Evolutionary conservation across 805 yeast genomes (phyloP).

Genomic region (Zygosaccharomyces kombuchaensis): DNA sequence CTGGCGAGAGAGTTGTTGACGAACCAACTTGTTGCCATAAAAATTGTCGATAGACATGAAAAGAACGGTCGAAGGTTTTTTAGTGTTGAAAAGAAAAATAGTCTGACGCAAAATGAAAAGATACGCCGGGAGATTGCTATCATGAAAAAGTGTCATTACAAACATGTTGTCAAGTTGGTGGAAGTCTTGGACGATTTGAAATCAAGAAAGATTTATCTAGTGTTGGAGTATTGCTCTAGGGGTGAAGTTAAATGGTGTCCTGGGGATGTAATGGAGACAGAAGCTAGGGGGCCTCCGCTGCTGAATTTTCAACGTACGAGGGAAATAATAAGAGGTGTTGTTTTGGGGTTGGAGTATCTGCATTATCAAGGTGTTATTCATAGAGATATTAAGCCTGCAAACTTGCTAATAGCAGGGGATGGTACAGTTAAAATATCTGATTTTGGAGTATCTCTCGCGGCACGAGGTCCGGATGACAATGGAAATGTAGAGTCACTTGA

Average conservation of each 20-base stretch:
- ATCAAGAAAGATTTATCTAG: conserved; percentile 82
- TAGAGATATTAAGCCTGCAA: conserved; percentile 95
- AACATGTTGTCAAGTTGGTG: conserved; percentile 80
- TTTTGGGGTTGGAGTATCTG: conserved; percentile 82
- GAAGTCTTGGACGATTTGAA: conserved; percentile 85
- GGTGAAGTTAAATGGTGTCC: conserved; percentile 85
- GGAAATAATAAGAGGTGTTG: conserved; percentile 73
- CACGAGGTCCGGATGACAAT: conserved; percentile 24
- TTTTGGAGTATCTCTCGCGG: conserved; percentile 88
- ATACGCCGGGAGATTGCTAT: conserved; percentile 86
- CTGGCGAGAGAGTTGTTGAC: conserved; percentile 70
- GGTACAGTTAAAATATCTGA: conserved; percentile 88
- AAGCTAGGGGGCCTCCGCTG: conserved; percentile 54
- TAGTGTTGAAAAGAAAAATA: conserved; percentile 33
- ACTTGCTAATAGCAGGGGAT: conserved; percentile 64
- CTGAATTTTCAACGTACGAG: conserved; percentile 64
- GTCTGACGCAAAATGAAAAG: conserved; percentile 56
- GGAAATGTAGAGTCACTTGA: conserved; percentile 28
- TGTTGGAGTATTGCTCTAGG: conserved; percentile 80
- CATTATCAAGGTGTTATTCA: conserved; percentile 90
- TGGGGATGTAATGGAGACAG: conserved; percentile 38
- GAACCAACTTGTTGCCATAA: conserved; percentile 78
- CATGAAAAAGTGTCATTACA: conserved; percentile 87
- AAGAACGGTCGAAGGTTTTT: conserved; percentile 40
- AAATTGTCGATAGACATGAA: conserved; percentile 75